phyloP scores from a whole-genome alignment of 2,329 filamentous ascomycete genomes.

The Diaporthe longicolla region DNA sequence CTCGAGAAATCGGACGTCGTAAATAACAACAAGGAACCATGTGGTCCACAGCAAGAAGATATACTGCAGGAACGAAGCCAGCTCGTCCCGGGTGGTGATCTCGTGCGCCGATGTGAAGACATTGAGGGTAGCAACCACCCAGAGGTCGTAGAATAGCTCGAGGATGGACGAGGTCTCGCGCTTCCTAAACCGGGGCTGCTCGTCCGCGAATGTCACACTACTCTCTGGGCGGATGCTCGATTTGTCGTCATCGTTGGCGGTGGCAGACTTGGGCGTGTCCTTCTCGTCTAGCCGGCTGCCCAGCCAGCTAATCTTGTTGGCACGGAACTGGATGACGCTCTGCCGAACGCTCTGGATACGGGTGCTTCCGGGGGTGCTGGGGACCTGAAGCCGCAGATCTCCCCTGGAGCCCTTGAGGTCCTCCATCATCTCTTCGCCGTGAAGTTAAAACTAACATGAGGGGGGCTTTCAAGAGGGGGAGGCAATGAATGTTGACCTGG shows the following conservation, averaged over 20 bases:
- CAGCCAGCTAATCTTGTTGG: conserved; percentile 33
- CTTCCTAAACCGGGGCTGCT: conserved; percentile 30
- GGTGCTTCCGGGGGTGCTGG: not conserved
- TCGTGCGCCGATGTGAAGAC: conserved; percentile 30
- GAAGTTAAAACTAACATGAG: conserved; percentile 1
- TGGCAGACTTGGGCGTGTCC: conserved; percentile 7
- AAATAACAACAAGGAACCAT: conserved; percentile 26
- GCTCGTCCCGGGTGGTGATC: conserved; percentile 22
- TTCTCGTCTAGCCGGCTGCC: conserved; percentile 23
- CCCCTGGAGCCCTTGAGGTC: conserved; percentile 11
- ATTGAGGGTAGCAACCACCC: conserved; percentile 29
- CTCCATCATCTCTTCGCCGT: conserved; percentile 22
- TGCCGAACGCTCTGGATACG: conserved; percentile 2
- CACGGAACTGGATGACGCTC: conserved; percentile 29
- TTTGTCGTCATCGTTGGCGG: conserved; percentile 6
- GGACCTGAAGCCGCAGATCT: not conserved
- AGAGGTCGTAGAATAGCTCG: conserved; percentile 29
- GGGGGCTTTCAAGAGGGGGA: not conserved
- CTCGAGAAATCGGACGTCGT: conserved; percentile 29
- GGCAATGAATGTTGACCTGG: not conserved
- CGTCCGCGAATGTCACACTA: not conserved
- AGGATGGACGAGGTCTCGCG: conserved; percentile 28
- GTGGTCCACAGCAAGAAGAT: conserved; percentile 30
- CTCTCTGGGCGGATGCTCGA: not conserved
- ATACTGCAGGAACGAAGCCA: conserved; percentile 30